These are phyloP conservation scores for Hypoxylon fuscum DNA, from an alignment of 495 filamentous ascomycete genomes.

Conservation along the genomic window DNA sequence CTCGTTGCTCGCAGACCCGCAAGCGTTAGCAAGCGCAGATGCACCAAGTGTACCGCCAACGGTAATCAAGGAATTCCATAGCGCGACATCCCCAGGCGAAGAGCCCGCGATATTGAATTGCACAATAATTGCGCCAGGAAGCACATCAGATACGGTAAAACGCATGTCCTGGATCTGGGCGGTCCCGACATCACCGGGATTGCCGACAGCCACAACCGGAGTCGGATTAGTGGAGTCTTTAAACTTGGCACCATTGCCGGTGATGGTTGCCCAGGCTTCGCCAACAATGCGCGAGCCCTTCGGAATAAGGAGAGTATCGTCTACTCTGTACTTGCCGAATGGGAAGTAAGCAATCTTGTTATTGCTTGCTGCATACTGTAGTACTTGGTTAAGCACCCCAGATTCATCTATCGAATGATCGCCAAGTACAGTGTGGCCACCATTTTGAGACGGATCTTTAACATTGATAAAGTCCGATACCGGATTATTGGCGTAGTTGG, in stretches of 20 bases:
- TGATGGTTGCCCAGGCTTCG: slow-evolving; percentile 60
- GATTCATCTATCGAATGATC: slow-evolving; percentile 52
- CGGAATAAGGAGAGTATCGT: slow-evolving; percentile 61
- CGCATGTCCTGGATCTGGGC: slow-evolving; percentile 68
- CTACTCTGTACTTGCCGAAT: slow-evolving; percentile 59
- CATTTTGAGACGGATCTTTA: slow-evolving; percentile 54
- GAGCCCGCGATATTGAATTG: slow-evolving; percentile 68
- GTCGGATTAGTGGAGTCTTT: slow-evolving; percentile 57
- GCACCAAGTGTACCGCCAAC: slow-evolving; percentile 67
- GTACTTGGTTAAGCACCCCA: slow-evolving; percentile 49
- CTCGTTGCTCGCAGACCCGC: slow-evolving; percentile 53
- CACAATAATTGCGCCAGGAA: slow-evolving; percentile 58
- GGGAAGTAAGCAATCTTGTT: slow-evolving; percentile 58
- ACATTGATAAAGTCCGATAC: slow-evolving; percentile 54
- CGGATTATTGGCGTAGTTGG: slow-evolving; percentile 48
- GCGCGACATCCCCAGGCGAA: slow-evolving; percentile 63
- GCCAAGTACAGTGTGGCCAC: slow-evolving; percentile 48
- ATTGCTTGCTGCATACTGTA: slow-evolving; percentile 45
- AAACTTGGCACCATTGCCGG: slow-evolving; percentile 61
- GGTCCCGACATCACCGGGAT: slow-evolving; percentile 61
- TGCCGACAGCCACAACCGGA: slow-evolving; percentile 68
- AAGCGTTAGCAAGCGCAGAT: slow-evolving; percentile 47
- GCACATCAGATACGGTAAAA: slow-evolving; percentile 56
- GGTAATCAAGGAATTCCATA: slow-evolving; percentile 69
- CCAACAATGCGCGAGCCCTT: slow-evolving; percentile 62